Evolutionary conservation across 2,329 filamentous ascomycete genomes (phyloP), one percentile per base, ranked within the genome.

Genomic region (Fusarium sp.): DNA sequence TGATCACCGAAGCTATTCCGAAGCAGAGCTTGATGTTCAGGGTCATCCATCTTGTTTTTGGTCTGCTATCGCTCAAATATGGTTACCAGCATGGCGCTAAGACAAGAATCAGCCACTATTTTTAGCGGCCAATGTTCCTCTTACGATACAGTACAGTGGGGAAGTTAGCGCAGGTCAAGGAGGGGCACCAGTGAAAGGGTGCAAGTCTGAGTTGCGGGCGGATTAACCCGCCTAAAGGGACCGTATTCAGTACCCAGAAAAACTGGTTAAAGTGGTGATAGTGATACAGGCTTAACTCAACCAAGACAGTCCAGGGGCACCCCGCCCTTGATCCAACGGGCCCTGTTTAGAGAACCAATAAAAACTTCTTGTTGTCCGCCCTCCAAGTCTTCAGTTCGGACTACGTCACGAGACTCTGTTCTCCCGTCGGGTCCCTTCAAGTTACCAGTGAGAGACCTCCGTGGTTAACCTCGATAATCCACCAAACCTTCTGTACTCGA

Each of bases 331-430:
- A 51, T 65, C 20, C 58, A 74, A 74, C 68, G 62, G 71, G 63
- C 61, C 49, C 53, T 59, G 61, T 45, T 45, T 29, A 46, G 18
- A 44, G 60, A 58, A 47, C 57, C 69, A 70, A 64, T 66, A 61
- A 71, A 41, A 60, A 24, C 20, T 24, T 37, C 22, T 14, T 47
- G 49, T 49, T 57, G 61, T 32, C 55, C 59, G 32, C 53, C 54
- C 56, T 69, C 64, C 57, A 73, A 57, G 61, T 51, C 67, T 47
- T 57, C 47, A 47, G 47, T 64, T 68, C 12, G 55, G 63, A 57
- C 70, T 76, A 76, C 74, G 74, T 76, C 74, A 76, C 74, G 73
- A 76, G 74, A 76, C 74, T 72, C 65, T 66, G 37, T 49, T 66
- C 51, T 54, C 37, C 57, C 57, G 54, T 44, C 57, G 37, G 70